Conservation (phyloP, 768 basidiomycete genomes). For the Mycena venus region DNA sequence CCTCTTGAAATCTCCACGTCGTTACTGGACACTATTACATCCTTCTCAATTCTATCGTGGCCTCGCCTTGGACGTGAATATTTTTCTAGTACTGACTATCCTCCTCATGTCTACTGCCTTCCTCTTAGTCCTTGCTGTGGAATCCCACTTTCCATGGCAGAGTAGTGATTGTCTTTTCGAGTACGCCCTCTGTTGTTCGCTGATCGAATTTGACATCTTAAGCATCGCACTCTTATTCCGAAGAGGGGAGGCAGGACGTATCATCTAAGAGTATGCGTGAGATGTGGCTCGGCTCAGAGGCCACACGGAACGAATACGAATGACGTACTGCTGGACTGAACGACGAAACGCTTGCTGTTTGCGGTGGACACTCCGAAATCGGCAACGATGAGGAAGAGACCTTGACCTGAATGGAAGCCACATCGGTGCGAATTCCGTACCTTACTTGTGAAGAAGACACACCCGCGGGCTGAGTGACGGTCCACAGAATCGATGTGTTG, state of each 20-base stretch:
- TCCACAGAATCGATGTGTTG: constrained; percentile 20
- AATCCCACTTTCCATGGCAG: too few species aligned
- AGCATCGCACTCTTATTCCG: neutral
- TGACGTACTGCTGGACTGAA: constrained; percentile 13
- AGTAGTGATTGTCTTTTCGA: too few species aligned
- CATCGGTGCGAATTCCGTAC: neutral
- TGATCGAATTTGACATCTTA: neutral
- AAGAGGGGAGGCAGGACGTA: constrained; percentile 4
- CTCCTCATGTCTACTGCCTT: too few species aligned
- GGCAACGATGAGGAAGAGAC: constrained; percentile 6
- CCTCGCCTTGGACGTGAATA: too few species aligned
- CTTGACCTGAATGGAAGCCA: constrained; percentile 3
- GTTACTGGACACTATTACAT: too few species aligned
- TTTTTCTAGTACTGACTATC: too few species aligned
- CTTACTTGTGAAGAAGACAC: neutral
- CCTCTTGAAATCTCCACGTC: too few species aligned
- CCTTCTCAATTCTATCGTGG: too few species aligned
- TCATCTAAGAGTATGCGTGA: neutral
- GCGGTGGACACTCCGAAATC: constrained; percentile 1
- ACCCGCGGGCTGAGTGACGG: constrained; percentile 16
- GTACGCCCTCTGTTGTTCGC: neutral
- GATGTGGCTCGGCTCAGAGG: constrained; percentile 5
- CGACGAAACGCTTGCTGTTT: constrained; percentile 7
- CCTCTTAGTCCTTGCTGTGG: too few species aligned
- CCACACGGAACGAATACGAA: constrained; percentile 1